A percentile compares a stretch with the other conserved stretches of the same genome.
phyloP scores from a whole-genome alignment of 768 basidiomycete genomes.

The Pilatotrama ljubarskyi region DNA sequence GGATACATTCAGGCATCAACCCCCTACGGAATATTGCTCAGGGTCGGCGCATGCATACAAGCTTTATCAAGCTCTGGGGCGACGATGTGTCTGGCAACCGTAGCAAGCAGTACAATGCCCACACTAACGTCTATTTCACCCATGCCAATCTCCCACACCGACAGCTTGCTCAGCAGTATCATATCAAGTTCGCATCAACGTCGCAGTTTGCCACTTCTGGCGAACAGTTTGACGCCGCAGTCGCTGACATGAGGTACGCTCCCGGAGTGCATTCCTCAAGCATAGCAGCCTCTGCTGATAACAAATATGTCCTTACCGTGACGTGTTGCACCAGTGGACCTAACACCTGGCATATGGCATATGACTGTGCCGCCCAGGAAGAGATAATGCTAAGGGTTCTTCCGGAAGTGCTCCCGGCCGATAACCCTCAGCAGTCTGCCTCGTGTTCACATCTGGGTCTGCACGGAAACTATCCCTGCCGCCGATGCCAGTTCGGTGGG shows the following conservation, averaged over 20 bases:
- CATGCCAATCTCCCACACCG: conserved; percentile 33
- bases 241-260: neutral
- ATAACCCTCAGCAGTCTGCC: conserved; percentile 24
- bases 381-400: neutral
- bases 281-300: no score
- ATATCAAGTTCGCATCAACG: conserved; percentile 34
- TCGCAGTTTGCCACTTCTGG: conserved; percentile 33
- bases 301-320: no score
- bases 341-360: conserved; percentile 1
- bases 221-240: conserved; percentile 30
- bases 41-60: conserved; percentile 10
- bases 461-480: conserved; percentile 19
- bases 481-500: conserved; percentile 12
- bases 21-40: neutral
- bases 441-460: conserved; percentile 14
- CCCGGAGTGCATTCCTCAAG: neutral
- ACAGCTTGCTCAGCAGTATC: conserved; percentile 33
- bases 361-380: neutral
- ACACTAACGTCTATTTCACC: conserved; percentile 36
- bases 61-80: conserved; percentile 26
- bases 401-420: conserved; percentile 6
- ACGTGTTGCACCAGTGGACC: neutral
- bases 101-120: conserved; percentile 39
- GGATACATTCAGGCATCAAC: neutral
- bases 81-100: conserved; percentile 39